Evolutionary conservation across 2,329 filamentous ascomycete genomes (phyloP).

Genomic region (Colletotrichum tabaci): DNA sequence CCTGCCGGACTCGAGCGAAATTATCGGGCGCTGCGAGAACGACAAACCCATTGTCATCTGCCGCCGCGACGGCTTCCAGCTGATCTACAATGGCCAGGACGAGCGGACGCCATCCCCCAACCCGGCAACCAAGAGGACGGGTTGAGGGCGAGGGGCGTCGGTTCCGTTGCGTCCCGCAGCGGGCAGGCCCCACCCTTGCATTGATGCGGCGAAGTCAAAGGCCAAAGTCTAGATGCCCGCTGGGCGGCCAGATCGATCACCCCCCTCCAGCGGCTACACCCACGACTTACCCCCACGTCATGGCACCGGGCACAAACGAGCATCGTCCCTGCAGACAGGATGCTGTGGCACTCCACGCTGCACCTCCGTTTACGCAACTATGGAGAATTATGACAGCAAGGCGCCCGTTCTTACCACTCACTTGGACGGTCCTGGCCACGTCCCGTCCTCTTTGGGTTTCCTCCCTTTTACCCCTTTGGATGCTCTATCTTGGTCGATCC

Average conservation of each 20-base stretch:
- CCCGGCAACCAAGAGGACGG: slow-evolving; percentile 26
- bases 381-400: slow-evolving; percentile 31
- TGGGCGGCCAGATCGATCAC: slow-evolving; percentile 3
- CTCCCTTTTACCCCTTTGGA: slow-evolving; percentile 16
- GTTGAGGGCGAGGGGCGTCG: slow-evolving; percentile 25
- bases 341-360: neutral
- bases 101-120: slow-evolving; percentile 35
- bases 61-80: slow-evolving; percentile 52
- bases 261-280: slow-evolving; percentile 1
- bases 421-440: slow-evolving; percentile 16
- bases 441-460: slow-evolving; percentile 23
- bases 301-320: slow-evolving; percentile 36
- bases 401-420: slow-evolving; percentile 25
- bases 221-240: slow-evolving; percentile 34
- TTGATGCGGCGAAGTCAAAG: slow-evolving; percentile 40
- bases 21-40: slow-evolving; percentile 55
- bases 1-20: slow-evolving; percentile 51
- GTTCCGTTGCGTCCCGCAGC: slow-evolving; percentile 32
- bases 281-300: slow-evolving; percentile 33
- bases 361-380: slow-evolving; percentile 10
- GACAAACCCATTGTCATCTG: slow-evolving; percentile 58
- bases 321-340: slow-evolving; percentile 32
- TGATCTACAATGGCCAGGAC: slow-evolving; percentile 46
- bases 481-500: slow-evolving; percentile 19
- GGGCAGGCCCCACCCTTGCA: slow-evolving; percentile 36